phyloP scores from a whole-genome alignment of 192 early-diverging fungal species.

The Backusella tarrabulga region DNA sequence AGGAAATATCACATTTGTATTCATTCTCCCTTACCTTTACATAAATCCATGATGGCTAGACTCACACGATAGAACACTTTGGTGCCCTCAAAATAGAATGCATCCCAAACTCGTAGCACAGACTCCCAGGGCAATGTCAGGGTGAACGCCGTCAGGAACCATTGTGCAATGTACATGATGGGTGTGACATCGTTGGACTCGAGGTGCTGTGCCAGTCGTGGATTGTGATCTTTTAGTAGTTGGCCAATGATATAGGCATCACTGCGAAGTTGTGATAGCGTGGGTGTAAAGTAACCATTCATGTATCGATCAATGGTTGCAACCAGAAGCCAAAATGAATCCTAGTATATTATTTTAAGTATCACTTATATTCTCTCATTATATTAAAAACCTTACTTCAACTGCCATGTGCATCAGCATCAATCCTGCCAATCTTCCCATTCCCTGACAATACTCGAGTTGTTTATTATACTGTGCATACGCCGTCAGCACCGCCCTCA shows the following conservation, averaged over 20 bases:
- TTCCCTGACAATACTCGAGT: conserved; percentile 95
- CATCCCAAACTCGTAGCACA: conserved; percentile 90
- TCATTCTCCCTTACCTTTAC: conserved; percentile 37
- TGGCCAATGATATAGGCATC: conserved; percentile 84
- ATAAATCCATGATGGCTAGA: conserved; percentile 64
- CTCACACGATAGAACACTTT: conserved; percentile 85
- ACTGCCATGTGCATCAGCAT: conserved; percentile 83
- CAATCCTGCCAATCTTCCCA: conserved; percentile 89
- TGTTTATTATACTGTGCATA: conserved; percentile 84
- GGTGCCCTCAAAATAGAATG: conserved; percentile 81
- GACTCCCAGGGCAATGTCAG: conserved; percentile 86
- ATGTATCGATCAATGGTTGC: conserved; percentile 71
- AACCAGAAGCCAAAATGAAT: conserved; percentile 87
- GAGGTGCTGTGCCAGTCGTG: conserved; percentile 68
- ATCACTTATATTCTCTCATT: not conserved
- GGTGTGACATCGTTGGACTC: conserved; percentile 73
- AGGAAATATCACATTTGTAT: no score
- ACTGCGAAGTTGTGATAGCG: conserved; percentile 68
- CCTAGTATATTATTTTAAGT: conserved; percentile 39
- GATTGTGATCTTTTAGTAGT: conserved; percentile 66
- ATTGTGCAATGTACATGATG: conserved; percentile 90
- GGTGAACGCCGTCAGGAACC: conserved; percentile 94
- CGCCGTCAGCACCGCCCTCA: conserved; percentile 74
- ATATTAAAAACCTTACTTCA: conserved; percentile 29
- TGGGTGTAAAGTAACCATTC: conserved; percentile 74